A percentile compares a stretch with the other conserved stretches of the same genome.
These are phyloP conservation scores for Annulohypoxylon bovei DNA, from an alignment of 495 filamentous ascomycete species.

Conservation along the genomic window DNA sequence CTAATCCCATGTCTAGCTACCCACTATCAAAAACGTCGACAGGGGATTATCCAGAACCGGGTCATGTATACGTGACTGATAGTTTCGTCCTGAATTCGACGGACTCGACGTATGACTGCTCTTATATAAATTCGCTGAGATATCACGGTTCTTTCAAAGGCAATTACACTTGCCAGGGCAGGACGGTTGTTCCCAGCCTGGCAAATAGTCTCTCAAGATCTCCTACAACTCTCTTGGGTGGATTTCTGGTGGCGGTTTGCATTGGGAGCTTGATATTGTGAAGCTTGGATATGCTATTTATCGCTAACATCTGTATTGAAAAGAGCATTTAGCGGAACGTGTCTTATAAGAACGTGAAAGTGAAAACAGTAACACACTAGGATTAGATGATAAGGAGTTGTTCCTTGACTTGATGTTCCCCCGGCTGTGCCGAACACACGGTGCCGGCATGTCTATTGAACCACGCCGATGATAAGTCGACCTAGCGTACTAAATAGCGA, in stretches of 20 bases:
- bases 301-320: too few relatives aligned
- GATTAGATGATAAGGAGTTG: too few relatives aligned
- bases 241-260: not conserved
- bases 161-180: conserved; percentile 26
- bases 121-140: conserved; percentile 11
- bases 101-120: conserved; percentile 24
- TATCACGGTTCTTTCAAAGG: conserved; percentile 21
- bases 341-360: too few relatives aligned
- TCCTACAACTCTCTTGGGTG: not conserved
- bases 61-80: conserved; percentile 20
- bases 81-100: conserved; percentile 21
- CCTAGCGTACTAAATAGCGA: not conserved
- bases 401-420: not conserved
- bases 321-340: not conserved
- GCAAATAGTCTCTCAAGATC: not conserved
- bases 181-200: not conserved
- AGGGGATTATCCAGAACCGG: not conserved
- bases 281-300: not conserved
- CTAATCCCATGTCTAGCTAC: conserved; percentile 11
- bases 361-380: too few relatives aligned
- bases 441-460: not conserved
- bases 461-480: not conserved
- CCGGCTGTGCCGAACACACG: not conserved
- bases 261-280: not conserved
- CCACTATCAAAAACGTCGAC: conserved; percentile 9